Base-by-base conservation (phyloP, 176 grass and related monocot genomes). In the Zoysia japonica region DNA sequence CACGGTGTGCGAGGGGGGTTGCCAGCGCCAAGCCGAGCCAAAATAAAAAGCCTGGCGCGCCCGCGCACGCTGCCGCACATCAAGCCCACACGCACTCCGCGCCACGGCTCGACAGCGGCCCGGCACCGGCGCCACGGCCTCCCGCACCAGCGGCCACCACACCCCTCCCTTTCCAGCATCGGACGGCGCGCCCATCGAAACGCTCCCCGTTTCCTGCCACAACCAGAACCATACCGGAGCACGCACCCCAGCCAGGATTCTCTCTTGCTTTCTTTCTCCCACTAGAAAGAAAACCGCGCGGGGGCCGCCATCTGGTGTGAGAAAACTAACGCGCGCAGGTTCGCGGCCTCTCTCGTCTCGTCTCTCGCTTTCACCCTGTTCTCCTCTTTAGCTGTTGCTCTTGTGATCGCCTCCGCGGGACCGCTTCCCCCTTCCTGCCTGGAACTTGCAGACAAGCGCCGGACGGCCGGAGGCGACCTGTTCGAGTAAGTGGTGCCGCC, bases 31-130 rank as follows among this genome's bases (percentile, higher is more conserved):
- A n/a, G 56, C 56, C 56, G 12, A n/a, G 56, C 56, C 56, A 2
- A n/a, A 19, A 17, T 5, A 54, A 56, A 55, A 56, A 4, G 16
- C 9, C 16, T 56, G 53, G 15, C 53, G 53, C 15, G 16, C 53
- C 6, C 55, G 55, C 55, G 55, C 55, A 9, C 54, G 54, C 16
- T 19, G 55, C 55, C 37, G 3, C 72, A 28, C 82, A 84, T 84
- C 82, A 76, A 57, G 17, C 48, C 72, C 81, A 83, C 81, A 76
- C 81, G 81, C 76, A 64, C 9, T 0, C 53, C 10, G 47, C 39
- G 5, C 7, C 3, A 10, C 77, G 44, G 28, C 28, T 28, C 28
- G 14, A 20, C 38, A 7, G 35, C 78, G 2, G 62, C 38, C 63
- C 38, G 16, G 39, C 38, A 7, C 14, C 13, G 8, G 1, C 65